These are phyloP conservation scores for Aspergillus egyptiacus DNA, from an alignment of 495 filamentous ascomycete species.

Conservation along the genomic window DNA sequence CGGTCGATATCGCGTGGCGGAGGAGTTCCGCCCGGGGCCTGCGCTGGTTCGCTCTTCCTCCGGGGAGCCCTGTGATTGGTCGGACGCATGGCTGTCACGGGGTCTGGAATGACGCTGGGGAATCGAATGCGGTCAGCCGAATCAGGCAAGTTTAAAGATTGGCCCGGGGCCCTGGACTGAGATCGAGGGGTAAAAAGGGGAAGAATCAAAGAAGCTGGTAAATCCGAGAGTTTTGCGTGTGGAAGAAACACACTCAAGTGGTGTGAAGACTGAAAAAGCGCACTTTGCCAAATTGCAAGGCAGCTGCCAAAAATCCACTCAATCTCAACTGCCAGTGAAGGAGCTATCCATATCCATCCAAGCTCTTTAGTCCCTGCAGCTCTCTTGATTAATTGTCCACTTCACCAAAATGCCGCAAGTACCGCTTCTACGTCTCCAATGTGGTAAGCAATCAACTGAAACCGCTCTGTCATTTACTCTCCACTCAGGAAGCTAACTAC, in stretches of 20 bases:
- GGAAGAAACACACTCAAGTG: background rate
- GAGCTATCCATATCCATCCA: background rate
- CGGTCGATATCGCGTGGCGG: too few species aligned
- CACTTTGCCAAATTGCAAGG: background rate
- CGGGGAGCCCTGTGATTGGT: conserved; percentile 16
- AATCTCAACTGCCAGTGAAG: conserved; percentile 2
- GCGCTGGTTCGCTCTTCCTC: conserved; percentile 16
- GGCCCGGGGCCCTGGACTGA: background rate
- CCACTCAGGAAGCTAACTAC: conserved; percentile 9
- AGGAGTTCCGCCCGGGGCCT: background rate
- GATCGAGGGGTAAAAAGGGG: conserved; percentile 7
- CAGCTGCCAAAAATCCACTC: conserved; percentile 4
- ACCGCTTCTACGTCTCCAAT: conserved; percentile 85
- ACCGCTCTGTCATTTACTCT: too few species aligned
- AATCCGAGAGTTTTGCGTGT: background rate
- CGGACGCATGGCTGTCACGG: conserved; percentile 15
- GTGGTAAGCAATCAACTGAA: conserved; percentile 66
- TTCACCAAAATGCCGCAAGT: conserved; percentile 56
- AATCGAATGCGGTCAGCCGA: conserved; percentile 12
- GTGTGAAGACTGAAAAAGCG: background rate
- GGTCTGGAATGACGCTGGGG: background rate
- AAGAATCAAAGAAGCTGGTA: background rate
- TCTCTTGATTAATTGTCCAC: background rate
- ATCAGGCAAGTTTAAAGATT: conserved; percentile 6
- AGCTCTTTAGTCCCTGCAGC: background rate